Base-by-base conservation (phyloP, 495 filamentous ascomycete species). In the Aspergillus homomorphus region DNA sequence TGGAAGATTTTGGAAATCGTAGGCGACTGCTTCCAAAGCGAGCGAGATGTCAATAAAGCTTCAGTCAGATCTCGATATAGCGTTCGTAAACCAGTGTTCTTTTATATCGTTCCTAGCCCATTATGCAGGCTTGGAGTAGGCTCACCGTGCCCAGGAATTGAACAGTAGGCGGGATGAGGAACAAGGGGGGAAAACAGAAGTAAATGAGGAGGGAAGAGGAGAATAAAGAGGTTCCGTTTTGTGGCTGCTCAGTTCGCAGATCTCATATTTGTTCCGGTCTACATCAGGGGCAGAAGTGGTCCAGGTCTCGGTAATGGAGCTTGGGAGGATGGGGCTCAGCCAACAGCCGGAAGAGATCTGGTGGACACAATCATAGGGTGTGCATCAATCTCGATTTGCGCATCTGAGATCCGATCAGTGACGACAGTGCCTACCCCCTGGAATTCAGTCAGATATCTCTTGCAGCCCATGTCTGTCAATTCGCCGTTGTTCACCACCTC, bases 201-300 rank as follows among this genome's bases (percentile, higher is more conserved):
- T 26, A 48, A 20, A 46, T 38, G 19, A 22, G 5, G 41, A 46
- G 42, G 22, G 7, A 16, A 46, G 50, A 7, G 33, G 30, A 56
- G 45, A 50, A 53, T 42, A 53, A 42, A 45, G 23, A 46, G 33
- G 10, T 51, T 44, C 58, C 42, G 33, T 50, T 5, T 38, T n/a
- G 55, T 55, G 24, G 48, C 41, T 55, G 46, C 54, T n/a, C 48
- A 33, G 51, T 59, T 57, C 52, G 62, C 56, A 65, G 62, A 65
- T 65, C 62, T 42, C 22, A 61, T 51, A 50, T 41, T 56, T 51
- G 57, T 53, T 54, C 49, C 44, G 54, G 54, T 38, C 53, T 60
- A 51, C 30, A 55, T 60, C 54, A 58, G 62, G 62, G 62, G 51
- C 23, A 43, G 38, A 44, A 60, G 43, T 38, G 56, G 54, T 51